These are phyloP conservation scores for Mentha longifolia DNA, from an alignment of 257 asterid genomes.

Conservation along the genomic window DNA sequence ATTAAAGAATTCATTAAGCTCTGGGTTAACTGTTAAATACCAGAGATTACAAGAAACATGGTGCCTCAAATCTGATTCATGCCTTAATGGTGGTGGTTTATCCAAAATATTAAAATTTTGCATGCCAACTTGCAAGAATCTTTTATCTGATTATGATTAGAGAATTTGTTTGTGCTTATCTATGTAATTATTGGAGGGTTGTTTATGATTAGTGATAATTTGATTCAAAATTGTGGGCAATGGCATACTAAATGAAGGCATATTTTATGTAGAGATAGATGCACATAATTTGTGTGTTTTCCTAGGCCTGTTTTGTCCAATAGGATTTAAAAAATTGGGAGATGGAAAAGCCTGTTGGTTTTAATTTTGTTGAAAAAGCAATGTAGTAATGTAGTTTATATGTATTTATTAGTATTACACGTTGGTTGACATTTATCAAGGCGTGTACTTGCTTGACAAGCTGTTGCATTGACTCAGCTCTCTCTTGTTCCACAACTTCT, in stretches of 20 bases:
- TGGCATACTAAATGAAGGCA: not conserved
- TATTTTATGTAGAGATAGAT: not conserved
- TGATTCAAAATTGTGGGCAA: not conserved
- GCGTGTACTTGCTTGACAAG: slow-evolving; percentile 41
- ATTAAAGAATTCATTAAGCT: slow-evolving; percentile 8
- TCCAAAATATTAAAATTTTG: not conserved
- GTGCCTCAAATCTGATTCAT: slow-evolving; percentile 12
- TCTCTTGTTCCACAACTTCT: slow-evolving; percentile 33
- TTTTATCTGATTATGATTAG: not conserved
- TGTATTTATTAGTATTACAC: too few relatives aligned
- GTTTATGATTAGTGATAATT: not conserved
- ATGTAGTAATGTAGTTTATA: too few relatives aligned
- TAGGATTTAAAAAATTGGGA: not conserved
- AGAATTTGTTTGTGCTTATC: not conserved
- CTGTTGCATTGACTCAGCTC: slow-evolving; percentile 22
- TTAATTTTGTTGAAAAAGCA: too few relatives aligned
- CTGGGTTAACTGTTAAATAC: slow-evolving; percentile 4
- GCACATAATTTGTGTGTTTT: not conserved
- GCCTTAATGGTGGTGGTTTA: slow-evolving; percentile 18
- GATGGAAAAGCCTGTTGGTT: not conserved
- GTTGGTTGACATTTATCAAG: slow-evolving; percentile 14
- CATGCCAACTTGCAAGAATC: slow-evolving; percentile 33
- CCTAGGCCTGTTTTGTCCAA: too few relatives aligned
- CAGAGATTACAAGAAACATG: slow-evolving; percentile 27
- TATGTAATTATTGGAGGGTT: slow-evolving; percentile 15